Evolutionary conservation across 805 yeast genomes (phyloP), one percentile per base, ranked within the genome.

Genomic region (Ogataea wickerhamii): DNA sequence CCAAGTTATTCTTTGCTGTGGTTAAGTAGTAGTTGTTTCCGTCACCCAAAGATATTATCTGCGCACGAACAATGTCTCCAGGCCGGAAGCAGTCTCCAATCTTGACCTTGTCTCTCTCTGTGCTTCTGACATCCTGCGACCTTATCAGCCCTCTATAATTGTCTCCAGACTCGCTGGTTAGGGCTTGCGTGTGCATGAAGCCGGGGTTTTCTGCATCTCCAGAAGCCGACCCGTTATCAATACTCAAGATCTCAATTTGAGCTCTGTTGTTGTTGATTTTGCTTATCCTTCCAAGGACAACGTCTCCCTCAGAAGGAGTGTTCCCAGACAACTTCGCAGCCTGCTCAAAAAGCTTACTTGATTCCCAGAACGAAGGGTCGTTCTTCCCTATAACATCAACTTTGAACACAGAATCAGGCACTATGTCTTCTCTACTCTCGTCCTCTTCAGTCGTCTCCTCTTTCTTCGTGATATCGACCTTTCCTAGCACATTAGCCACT

Each of bases 31-130:
- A 93, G 58, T 87, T 86, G 14, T 83, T 72, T 6, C 98, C 98
- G 61, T 93, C 98, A 38, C 99, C 99, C 23, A 93, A 66, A 0
- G 96, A 86, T n/a, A 76, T 66, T 6, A 89, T 81, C 48, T 73
- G 68, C 0, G 96, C 96, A 44, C 95, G 71, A 2, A 93, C 85
- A 36, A 93, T 76, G 61, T 93, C 99, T 12, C 97, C 97, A 0
- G 98, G 98, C 49, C 75, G 75, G 63, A 81, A 93, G 55, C 88
- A 73, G 14, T 86, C 86, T 40, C 77, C 73, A 23, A 91, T 72
- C 52, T 82, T 82, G 22, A 88, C 89, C 53, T 78, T 77, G 56
- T 93, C 98, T 53, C 96, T 71, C 49, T 93, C 96, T 0, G 96
- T 87, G 16, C 91, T 81, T 43, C 97, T 71, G 2, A 93, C 79